Base-by-base conservation (phyloP, 768 basidiomycete species). In the Lentinus tigrinus region DNA sequence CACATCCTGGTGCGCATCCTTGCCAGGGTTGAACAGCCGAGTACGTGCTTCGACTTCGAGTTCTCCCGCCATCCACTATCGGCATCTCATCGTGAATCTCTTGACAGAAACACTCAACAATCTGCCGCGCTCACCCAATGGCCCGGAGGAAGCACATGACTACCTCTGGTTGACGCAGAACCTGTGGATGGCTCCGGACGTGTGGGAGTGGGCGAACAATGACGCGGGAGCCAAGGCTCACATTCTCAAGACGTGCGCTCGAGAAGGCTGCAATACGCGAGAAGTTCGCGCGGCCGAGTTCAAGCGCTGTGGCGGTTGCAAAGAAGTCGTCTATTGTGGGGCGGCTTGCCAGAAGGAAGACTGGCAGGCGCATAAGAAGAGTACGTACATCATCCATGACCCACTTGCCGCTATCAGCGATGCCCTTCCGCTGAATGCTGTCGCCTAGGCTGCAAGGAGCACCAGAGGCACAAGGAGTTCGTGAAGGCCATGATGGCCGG, bases 121-220 rank as follows among this genome's bases (percentile, higher is more conserved):
- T 26, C 61, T 66, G 16, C 59, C 74, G n/a, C 61, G 69, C 31
- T 69, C 51, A 11, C 49, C 55, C 17, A 77, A 80, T 52, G 73
- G 77, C 1, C 67, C 73, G 0, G 78, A 78, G 60, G 76, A 76
- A 23, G 78, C 78, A 19, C 78, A 77, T 37, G 80, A 80, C 63
- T 78, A 79, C 65, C 64, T 78, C 10, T 81, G 74, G 73, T 60
- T 77, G 9, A 69, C 76, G 1, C 78, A 79, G 58, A 73, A 76
- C 52, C 65, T 79, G 8, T 80, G 77, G 77, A 77, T 75, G 74
- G 66, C 69, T n/a, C 62, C 64, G 2, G 70, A 70, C 44, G 75
- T 76, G 13, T 80, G 79, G 78, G 65, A 72, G 8, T 80, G 78
- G 79, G 77, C 71, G 11, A 69, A 75, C 61, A 65, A 63, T n/a